Conservation (phyloP, 1,139 yeast species). For the Yamadazyma mexicana region DNA sequence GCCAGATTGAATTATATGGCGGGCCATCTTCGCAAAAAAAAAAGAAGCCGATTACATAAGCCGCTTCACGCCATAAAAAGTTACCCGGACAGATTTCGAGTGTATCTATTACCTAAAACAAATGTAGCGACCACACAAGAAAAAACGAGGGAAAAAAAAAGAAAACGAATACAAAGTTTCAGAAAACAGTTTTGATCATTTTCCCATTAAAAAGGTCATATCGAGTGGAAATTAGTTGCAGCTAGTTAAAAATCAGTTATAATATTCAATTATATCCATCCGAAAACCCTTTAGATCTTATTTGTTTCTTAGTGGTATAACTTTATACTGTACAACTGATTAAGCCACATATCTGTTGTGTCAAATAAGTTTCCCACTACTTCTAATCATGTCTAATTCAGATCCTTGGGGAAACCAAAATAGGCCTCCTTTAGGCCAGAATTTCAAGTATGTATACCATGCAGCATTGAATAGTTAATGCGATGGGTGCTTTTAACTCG, state of each 20-base stretch:
- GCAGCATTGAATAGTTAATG: no score
- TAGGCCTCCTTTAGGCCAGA: slow-evolving; percentile 43
- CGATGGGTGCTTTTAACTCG: no score
- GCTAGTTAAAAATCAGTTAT: neutral
- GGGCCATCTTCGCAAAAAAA: no score
- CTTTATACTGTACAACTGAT: neutral
- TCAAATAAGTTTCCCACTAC: neutral
- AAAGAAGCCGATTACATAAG: neutral
- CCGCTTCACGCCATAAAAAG: neutral
- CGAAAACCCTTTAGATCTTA: neutral
- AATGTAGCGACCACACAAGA: neutral
- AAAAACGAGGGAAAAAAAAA: slow-evolving; percentile 1
- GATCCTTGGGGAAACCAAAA: slow-evolving; percentile 49
- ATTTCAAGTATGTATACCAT: slow-evolving; percentile 47
- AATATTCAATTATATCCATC: neutral
- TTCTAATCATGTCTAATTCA: slow-evolving; percentile 36
- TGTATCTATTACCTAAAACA: neutral
- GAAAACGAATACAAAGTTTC: slow-evolving; percentile 2
- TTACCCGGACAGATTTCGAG: neutral
- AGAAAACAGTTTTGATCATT: neutral
- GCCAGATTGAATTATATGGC: no score
- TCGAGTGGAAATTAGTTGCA: neutral
- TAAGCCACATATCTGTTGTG: neutral
- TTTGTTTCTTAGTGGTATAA: neutral
- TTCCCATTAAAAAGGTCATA: neutral